Evolutionary conservation across 2,329 filamentous ascomycete genomes (phyloP).

Genomic region (Neurospora sp.): DNA sequence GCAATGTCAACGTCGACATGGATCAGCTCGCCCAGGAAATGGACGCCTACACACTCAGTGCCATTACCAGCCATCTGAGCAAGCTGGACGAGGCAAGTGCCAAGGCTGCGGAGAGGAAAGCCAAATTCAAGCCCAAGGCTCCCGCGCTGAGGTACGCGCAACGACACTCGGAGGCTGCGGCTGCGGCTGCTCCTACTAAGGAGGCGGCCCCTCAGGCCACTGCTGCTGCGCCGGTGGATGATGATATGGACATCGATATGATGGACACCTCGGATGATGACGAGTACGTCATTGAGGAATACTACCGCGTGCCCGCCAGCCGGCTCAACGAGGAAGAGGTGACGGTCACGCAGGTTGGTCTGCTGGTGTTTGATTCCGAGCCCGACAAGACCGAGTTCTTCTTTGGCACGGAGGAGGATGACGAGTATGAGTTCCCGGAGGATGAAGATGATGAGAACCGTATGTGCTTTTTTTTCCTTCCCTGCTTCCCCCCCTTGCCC

Average conservation of each 20-base stretch:
- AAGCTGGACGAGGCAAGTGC: slow-evolving; percentile 32
- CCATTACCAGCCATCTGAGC: slow-evolving; percentile 45
- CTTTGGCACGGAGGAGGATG: slow-evolving; percentile 51
- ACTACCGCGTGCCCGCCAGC: slow-evolving; percentile 49
- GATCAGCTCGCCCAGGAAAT: slow-evolving; percentile 43
- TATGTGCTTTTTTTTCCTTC: neutral
- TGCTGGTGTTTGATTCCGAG: slow-evolving; percentile 47
- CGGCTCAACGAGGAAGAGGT: slow-evolving; percentile 35
- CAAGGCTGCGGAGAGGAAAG: slow-evolving; percentile 15
- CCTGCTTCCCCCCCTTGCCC: neutral
- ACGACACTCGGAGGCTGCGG: slow-evolving; percentile 36
- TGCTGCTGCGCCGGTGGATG: slow-evolving; percentile 11
- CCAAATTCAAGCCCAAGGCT: slow-evolving; percentile 46
- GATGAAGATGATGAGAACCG: slow-evolving; percentile 58
- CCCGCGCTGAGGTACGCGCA: slow-evolving; percentile 46
- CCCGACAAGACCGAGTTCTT: slow-evolving; percentile 48
- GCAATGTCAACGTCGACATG: slow-evolving; percentile 29
- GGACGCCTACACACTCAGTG: slow-evolving; percentile 48
- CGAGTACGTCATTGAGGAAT: slow-evolving; percentile 57
- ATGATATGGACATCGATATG: slow-evolving; percentile 29
- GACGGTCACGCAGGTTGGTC: slow-evolving; percentile 40
- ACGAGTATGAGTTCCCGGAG: slow-evolving; percentile 46
- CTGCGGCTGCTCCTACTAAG: slow-evolving; percentile 2
- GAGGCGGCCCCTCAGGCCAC: neutral
- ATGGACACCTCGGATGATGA: slow-evolving; percentile 38